Conservation (phyloP, 352 stramenopile species). For the Phytophthora melonis region DNA sequence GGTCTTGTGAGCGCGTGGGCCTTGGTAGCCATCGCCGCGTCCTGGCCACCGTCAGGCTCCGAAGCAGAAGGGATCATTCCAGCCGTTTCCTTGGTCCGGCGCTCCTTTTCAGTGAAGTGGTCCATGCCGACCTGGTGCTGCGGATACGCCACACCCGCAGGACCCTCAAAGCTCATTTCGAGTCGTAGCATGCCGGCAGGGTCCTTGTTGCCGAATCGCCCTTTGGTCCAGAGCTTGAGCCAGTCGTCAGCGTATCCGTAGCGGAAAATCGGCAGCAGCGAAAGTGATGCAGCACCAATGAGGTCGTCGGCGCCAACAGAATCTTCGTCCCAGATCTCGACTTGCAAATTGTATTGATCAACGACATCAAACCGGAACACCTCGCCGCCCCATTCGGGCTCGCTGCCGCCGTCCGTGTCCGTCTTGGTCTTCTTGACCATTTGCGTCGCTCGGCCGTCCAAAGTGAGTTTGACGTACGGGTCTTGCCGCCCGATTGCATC, state of each 20-base stretch:
- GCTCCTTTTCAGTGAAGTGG: conserved; percentile 75
- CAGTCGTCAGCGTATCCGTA: conserved; percentile 90
- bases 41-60: conserved; percentile 25
- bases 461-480: conserved; percentile 82
- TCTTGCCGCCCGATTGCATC: conserved; percentile 81
- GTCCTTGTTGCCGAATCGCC: conserved; percentile 89
- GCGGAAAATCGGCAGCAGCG: conserved; percentile 91
- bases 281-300: conserved; percentile 87
- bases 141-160: conserved; percentile 86
- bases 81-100: conserved; percentile 71
- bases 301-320: conserved; percentile 91
- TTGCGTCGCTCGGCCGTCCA: conserved; percentile 80
- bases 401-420: conserved; percentile 83
- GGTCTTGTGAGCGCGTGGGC: conserved; percentile 26
- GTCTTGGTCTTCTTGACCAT: conserved; percentile 87
- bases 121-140: conserved; percentile 91
- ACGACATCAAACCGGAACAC: conserved; percentile 91
- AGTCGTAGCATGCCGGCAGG: conserved; percentile 89
- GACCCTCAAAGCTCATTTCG: conserved; percentile 88
- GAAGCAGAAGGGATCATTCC: conserved; percentile 19
- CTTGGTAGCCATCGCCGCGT: conserved; percentile 35
- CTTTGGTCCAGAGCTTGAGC: conserved; percentile 89
- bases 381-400: conserved; percentile 89
- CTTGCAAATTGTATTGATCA: conserved; percentile 91
- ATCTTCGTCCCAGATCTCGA: conserved; percentile 94